Evolutionary conservation across 2,329 filamentous ascomycete species (phyloP), one percentile per base, ranked within the genome.

Genomic region (Fusarium acutatum): DNA sequence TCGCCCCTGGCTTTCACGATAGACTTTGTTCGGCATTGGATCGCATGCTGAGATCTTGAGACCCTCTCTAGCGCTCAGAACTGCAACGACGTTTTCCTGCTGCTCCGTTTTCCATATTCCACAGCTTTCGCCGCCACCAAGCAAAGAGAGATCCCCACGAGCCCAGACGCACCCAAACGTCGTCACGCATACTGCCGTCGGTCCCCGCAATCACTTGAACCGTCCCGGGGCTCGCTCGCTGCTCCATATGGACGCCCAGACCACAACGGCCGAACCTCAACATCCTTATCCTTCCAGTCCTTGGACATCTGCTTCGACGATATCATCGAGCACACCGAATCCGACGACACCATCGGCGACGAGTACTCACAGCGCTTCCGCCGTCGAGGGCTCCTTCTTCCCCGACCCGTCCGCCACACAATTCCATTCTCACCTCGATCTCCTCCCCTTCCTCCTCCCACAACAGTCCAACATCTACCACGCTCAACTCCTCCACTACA

Each of bases 401-500:
- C 72, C 76, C 65, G 74, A 81, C 68, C 72, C 77, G 72, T 73
- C 76, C 69, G 69, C 76, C 64, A 62, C 80, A 47, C 81, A 81
- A 50, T 80, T 82, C 62, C 81, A 85, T 57, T 79, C 84, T 70
- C 84, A 85, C 69, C 77, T 89, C 77, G 87, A 90, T 72, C 83
- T 89, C 67, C 83, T 89, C 34, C 89, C 89, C 40, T 85, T 89
- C 71, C 82, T 90, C 75, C 84, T 90, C 65, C 88, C 88, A 22
- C 89, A 90, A 71, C 88, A 91, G 73, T 83, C 87, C 38, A 88
- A 86, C 46, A 83, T 88, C 72, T 89, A 90, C 81, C 88, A 91
- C 78, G 88, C 88, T 60, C 89, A 90, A 81, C 86, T 92, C 63
- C 85, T 89, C 58, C 87, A 91, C 75, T 92, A 92, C 85, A 92